Base-by-base conservation (phyloP, 1,139 yeast species). In the Ogataea hybrid region DNA sequence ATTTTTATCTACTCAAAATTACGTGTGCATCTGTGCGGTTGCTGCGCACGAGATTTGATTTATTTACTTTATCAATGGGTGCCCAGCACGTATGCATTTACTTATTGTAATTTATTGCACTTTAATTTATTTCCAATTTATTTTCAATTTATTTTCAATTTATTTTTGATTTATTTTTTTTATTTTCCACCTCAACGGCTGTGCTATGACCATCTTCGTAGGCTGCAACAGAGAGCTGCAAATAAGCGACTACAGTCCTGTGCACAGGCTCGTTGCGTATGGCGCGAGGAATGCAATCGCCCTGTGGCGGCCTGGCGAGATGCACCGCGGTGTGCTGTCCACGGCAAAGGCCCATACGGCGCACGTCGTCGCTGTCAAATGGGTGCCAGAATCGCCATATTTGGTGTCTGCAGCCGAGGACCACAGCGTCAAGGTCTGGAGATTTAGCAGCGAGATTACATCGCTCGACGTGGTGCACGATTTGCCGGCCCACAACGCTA, bases 141-240 rank as follows among this genome's bases (percentile, higher is more conserved):
- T 17, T 17, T 17, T 17, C 18, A 3, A 17, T 6, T 5, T 17
- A 17, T 17, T 20, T 20, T n/a, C n/a, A n/a, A n/a, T n/a, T n/a
- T n/a, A n/a, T n/a, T n/a, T n/a, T n/a, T n/a, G n/a, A n/a, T n/a
- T n/a, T n/a, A n/a, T n/a, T 17, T 11, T 32, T 31, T 37, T 38
- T 32, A 1, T 16, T 11, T 11, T 11, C 7, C 16, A 30, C 5
- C 28, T 28, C 32, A 32, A 32, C 41, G 41, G 41, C 41, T 38
- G 41, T 38, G 41, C 41, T 32, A 38, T 38, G 41, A 11, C 84
- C 32, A 69, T 83, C 7, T 81, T 87, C 52, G 70, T 81, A 12
- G 97, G 96, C 6, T 94, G 90, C 25, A 88, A 88, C 59, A 76
- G 78, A 50, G 90, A 84, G 54, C 73, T 84, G 9, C 78, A 75